Base-by-base conservation (phyloP, 1,139 yeast species). In the Meyerozyma carpophila region DNA sequence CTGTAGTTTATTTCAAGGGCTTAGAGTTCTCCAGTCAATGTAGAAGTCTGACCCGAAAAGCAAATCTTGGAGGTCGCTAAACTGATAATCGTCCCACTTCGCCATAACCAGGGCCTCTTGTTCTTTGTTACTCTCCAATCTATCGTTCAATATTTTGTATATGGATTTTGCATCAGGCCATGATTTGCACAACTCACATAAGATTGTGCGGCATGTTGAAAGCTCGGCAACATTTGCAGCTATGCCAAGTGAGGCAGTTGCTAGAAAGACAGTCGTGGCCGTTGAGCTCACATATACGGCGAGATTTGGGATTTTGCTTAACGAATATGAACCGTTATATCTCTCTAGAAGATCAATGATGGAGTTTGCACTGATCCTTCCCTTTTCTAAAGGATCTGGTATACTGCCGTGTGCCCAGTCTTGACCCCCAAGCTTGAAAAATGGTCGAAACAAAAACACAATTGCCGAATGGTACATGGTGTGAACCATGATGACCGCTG, bases 401-500 rank as follows among this genome's bases (percentile, higher is more conserved):
- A 48, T 44, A 8, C 24, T 28, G 8, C 32, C 6, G 20, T 45
- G 29, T 5, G 42, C 43, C 50, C 46, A 43, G 34, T 36, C 29
- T 25, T 34, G 21, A 28, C 43, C 48, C 24, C 50, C 47, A 9
- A 48, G 32, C 31, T 44, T 47, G 31, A 48, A 36, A 25, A 42
- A 48, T 3, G 51, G 51, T 24, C 51, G 44, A 36, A 42, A 48
- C 18, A 48, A 43, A 31, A 48, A 47, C 32, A 48, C 46, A 8
- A 44, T 28, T 8, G 47, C 39, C 2, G 51, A 39, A 43, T 47
- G 41, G 29, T 47, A 48, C 50, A 48, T 47, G 5, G 49, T 44
- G 36, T 47, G 50, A 10, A 48, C 31, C 50, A 48, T 47, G 10
- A 48, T 45, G 10, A 47, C 47, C 4, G 48, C 48, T n/a, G 51